These are phyloP conservation scores for Camelina sativa DNA, from an alignment of 345 rosid genomes.

Conservation along the genomic window DNA sequence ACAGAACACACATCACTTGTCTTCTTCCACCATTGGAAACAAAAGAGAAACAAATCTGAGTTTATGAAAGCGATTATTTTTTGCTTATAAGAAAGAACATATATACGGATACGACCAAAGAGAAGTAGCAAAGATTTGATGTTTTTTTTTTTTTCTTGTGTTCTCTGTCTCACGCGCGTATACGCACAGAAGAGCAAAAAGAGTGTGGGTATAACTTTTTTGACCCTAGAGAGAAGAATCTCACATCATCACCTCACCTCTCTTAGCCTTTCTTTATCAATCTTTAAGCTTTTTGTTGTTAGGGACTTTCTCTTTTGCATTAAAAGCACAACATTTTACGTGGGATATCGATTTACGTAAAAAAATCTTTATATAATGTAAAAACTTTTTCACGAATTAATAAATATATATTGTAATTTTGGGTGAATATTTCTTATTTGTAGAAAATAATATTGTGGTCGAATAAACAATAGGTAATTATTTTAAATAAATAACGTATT, in stretches of 20 bases:
- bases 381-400: not conserved
- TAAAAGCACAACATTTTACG: conserved; percentile 61
- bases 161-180: conserved; percentile 25
- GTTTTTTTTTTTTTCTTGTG: not conserved
- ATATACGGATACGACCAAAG: conserved; percentile 46
- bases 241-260: conserved; percentile 35
- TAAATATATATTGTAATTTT: not conserved
- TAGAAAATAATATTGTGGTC: not conserved
- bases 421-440: not conserved
- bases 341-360: conserved; percentile 51
- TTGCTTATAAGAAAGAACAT: conserved; percentile 30
- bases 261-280: conserved; percentile 48
- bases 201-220: conserved; percentile 33
- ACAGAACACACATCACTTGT: conserved; percentile 35
- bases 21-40: conserved; percentile 35
- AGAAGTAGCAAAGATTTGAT: conserved; percentile 45
- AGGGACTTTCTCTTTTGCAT: conserved; percentile 48
- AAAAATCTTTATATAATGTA: not conserved
- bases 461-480: not conserved
- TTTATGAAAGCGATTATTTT: conserved; percentile 34
- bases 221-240: conserved; percentile 43
- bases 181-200: conserved; percentile 8
- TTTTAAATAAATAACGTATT: not conserved
- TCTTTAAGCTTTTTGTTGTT: conserved; percentile 43
- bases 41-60: conserved; percentile 39